These are phyloP conservation scores for Vitis amurensis DNA, from an alignment of 164 flowering plant species.

Conservation along the genomic window DNA sequence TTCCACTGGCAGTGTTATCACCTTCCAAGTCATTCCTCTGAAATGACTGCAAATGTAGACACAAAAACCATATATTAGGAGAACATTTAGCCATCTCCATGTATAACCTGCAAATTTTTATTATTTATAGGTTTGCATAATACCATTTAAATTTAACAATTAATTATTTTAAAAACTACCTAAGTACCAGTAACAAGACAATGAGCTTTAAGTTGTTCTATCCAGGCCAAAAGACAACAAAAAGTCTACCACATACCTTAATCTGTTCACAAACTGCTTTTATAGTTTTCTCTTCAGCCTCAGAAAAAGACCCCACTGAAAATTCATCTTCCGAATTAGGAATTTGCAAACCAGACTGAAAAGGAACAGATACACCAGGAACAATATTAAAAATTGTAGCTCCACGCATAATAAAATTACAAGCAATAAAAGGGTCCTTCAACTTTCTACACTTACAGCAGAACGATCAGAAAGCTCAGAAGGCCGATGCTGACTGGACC, in stretches of 20 bases:
- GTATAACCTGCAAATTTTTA: neutral
- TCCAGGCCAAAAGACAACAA: neutral
- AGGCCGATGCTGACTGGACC: constrained; percentile 37
- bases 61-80: neutral
- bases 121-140: neutral
- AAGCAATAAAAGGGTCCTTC: neutral
- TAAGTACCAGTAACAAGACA: neutral
- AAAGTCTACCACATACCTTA: constrained; percentile 35
- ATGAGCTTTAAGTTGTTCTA: neutral
- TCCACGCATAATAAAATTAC: too few relatives aligned
- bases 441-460: constrained; percentile 22
- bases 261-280: constrained; percentile 56
- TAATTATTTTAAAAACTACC: too few relatives aligned
- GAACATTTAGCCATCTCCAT: neutral
- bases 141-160: too few relatives aligned
- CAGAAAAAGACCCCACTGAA: constrained; percentile 49
- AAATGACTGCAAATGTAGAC: constrained; percentile 21
- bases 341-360: constrained; percentile 30
- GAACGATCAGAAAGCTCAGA: constrained; percentile 31
- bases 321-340: constrained; percentile 50
- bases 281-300: constrained; percentile 69
- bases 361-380: neutral
- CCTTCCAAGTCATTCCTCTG: constrained; percentile 31
- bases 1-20: constrained; percentile 24
- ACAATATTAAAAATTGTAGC: neutral